Percentiles rank a stretch among this genome's conserved stretches.
These are phyloP conservation scores for Neurospora intermedia DNA, from an alignment of 495 filamentous ascomycete species.

Conservation along the genomic window DNA sequence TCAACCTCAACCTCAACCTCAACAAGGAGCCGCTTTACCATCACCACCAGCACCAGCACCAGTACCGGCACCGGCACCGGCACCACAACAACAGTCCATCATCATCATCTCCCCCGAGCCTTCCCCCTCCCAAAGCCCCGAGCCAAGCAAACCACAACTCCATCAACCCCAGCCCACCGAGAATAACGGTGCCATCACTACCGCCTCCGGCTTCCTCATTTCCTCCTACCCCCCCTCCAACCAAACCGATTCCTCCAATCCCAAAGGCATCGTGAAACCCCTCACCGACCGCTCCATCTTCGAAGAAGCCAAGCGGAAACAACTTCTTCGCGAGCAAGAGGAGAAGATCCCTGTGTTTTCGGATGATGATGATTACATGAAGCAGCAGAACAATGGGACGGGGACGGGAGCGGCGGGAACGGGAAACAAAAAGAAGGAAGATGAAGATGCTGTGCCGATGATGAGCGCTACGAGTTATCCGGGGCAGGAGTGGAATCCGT, in stretches of 20 bases:
- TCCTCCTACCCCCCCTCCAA: neutral
- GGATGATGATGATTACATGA: constrained; percentile 8
- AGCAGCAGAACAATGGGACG: neutral
- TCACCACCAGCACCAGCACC: too few species aligned
- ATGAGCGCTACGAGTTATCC: constrained; percentile 77
- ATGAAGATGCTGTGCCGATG: constrained; percentile 43
- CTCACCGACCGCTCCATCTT: constrained; percentile 10
- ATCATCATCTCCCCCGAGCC: neutral
- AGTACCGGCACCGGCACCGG: neutral
- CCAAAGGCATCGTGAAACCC: constrained; percentile 16
- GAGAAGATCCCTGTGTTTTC: constrained; percentile 41
- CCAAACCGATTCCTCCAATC: neutral
- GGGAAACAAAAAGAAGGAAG: constrained; percentile 17
- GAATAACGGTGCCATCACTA: neutral
- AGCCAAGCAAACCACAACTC: neutral
- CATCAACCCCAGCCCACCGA: constrained; percentile 1
- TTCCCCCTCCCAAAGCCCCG: neutral
- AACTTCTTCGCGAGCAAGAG: constrained; percentile 26
- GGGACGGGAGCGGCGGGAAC: constrained; percentile 5
- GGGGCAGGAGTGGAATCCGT: constrained; percentile 74
- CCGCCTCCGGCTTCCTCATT: neutral
- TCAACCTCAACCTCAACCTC: constrained; percentile 1
- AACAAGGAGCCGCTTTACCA: neutral
- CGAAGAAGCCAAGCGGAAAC: constrained; percentile 23
- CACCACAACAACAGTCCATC: neutral